Evolutionary conservation across 2,329 filamentous ascomycete genomes (phyloP), one percentile per base, ranked within the genome.

Genomic region (Orbilia javanica): DNA sequence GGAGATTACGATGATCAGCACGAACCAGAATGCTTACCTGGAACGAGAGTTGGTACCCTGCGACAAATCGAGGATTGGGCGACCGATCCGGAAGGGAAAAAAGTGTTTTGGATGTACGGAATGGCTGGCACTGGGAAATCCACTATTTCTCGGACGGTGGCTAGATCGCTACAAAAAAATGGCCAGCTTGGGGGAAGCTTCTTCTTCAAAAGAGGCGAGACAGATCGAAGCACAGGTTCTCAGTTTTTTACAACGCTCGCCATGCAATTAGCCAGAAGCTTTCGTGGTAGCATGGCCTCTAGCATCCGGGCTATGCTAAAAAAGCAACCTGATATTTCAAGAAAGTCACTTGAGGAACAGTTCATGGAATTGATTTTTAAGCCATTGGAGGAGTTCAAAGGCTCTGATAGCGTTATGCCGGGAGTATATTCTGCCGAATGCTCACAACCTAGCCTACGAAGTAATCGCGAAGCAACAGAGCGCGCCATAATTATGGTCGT

Each of bases 341-440:
- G 2, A 4, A 83, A 84, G 46, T 13, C 78, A 18, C 52, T 84
- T 2, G 77, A 67, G 27, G 81, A 85, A 20, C 85, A 87, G 42
- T 86, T 85, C 73, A 80, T 85, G 0, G 83, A 83, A 63, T 84
- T 87, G 0, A 81, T 86, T 50, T 48, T 84, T 0, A 25, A 83
- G 6, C 85, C 85, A n/a, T n/a, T n/a, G n/a, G n/a, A n/a, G n/a
- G n/a, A n/a, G n/a, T n/a, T n/a, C n/a, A n/a, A n/a, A n/a, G n/a
- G n/a, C n/a, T n/a, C n/a, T n/a, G n/a, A n/a, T n/a, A n/a, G n/a
- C n/a, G n/a, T n/a, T n/a, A n/a, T n/a, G n/a, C n/a, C n/a, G n/a
- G n/a, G n/a, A n/a, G n/a, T n/a, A n/a, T n/a, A n/a, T n/a, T n/a
- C n/a, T n/a, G n/a, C n/a, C n/a, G n/a, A n/a, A n/a, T n/a, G n/a